Conservation (phyloP, 169 alveolate genomes). For the Perkinsus marinus region DNA sequence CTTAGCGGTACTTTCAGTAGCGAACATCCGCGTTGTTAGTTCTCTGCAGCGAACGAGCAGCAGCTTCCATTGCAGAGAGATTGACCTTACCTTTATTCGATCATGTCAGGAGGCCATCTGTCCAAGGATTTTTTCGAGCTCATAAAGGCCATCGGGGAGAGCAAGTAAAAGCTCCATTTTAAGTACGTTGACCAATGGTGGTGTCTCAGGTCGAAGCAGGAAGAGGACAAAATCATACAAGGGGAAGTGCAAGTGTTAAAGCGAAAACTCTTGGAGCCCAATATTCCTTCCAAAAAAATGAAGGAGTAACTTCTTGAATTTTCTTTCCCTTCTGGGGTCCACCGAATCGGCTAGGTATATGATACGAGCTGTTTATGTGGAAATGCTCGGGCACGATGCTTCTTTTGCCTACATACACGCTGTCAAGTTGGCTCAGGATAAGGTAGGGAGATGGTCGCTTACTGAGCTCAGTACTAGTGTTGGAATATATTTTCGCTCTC, state of each 20-base stretch:
- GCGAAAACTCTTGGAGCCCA: conserved; percentile 50
- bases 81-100: not conserved
- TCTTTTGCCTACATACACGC: conserved; percentile 79
- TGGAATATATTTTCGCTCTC: too few species aligned
- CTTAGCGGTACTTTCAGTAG: too few species aligned
- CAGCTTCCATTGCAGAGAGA: too few species aligned
- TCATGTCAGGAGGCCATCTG: conserved; percentile 11
- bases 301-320: conserved; percentile 2
- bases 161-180: not conserved
- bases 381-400: conserved; percentile 88
- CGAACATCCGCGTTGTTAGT: too few species aligned
- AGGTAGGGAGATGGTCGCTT: conserved; percentile 17
- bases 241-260: conserved; percentile 61
- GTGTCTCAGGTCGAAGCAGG: conserved; percentile 10
- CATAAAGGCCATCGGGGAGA: conserved; percentile 77
- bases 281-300: conserved; percentile 34
- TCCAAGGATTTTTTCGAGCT: conserved; percentile 64
- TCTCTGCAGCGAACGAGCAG: too few species aligned
- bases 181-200: not conserved
- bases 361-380: conserved; percentile 77
- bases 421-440: conserved; percentile 68
- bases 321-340: not conserved
- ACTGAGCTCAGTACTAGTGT: too few species aligned
- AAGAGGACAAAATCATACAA: conserved; percentile 79
- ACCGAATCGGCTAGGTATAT: too few species aligned